phyloP scores from a whole-genome alignment of 2,329 filamentous ascomycete genomes.

The Ceratocystis diversiconidia region DNA sequence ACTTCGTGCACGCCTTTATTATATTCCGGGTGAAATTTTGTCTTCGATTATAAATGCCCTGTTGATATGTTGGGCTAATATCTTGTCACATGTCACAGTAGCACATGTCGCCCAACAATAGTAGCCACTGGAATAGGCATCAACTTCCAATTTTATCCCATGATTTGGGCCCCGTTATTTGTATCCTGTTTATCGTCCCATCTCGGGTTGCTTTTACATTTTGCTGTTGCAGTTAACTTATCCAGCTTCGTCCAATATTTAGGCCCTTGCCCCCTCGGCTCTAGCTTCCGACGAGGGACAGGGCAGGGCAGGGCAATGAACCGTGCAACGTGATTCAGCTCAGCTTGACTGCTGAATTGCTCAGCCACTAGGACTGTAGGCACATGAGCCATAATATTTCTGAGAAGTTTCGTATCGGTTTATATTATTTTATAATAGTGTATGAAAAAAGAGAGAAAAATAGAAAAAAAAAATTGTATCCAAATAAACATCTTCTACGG shows the following conservation, averaged over 20 bases:
- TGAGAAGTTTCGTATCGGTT: neutral
- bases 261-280: neutral
- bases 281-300: neutral
- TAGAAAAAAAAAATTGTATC: neutral
- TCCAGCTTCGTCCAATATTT: neutral
- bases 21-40: neutral
- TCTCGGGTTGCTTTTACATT: neutral
- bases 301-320: neutral
- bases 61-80: neutral
- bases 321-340: constrained; percentile 1
- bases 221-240: neutral
- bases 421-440: too few species aligned
- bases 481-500: neutral
- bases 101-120: neutral
- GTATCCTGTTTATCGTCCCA: neutral
- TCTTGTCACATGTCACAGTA: neutral
- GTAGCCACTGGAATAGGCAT: neutral
- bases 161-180: neutral
- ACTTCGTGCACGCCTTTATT: neutral
- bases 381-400: neutral
- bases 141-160: neutral
- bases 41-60: neutral
- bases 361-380: neutral
- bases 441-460: too few species aligned
- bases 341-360: neutral